Conservation (phyloP, 148 eudicot genomes). For the Arctostaphylos glauca region DNA sequence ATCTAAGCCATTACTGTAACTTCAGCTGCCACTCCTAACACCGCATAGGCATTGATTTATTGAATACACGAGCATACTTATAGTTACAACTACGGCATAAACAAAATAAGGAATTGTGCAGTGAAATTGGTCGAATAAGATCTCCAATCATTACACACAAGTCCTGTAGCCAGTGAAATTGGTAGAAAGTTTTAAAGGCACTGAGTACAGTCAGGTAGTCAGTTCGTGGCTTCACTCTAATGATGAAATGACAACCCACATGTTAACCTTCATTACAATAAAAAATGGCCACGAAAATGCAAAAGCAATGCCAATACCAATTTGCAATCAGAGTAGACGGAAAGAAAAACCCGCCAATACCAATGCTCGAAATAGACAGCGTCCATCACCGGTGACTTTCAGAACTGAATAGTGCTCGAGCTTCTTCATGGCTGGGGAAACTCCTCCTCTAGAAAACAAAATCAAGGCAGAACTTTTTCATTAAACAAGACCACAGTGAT, state of each 20-base stretch:
- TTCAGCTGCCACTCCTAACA: background rate
- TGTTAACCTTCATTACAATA: background rate
- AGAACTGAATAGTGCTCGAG: slow-evolving; percentile 67
- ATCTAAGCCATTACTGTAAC: background rate
- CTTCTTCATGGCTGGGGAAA: slow-evolving; percentile 59
- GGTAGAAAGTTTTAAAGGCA: background rate
- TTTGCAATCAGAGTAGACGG: background rate
- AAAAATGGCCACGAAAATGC: background rate
- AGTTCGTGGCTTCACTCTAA: background rate
- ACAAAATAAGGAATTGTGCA: background rate
- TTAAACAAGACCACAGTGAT: background rate
- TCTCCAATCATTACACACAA: background rate
- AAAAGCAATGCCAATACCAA: background rate
- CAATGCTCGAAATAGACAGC: slow-evolving; percentile 96
- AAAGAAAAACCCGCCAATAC: slow-evolving; percentile 33
- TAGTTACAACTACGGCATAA: background rate
- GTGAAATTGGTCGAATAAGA: background rate
- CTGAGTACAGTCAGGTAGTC: background rate
- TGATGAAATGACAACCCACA: background rate
- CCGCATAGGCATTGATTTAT: background rate
- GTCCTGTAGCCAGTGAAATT: background rate
- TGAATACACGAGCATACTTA: background rate
- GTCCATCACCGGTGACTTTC: slow-evolving; percentile 89
- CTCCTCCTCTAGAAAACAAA: slow-evolving; percentile 34
- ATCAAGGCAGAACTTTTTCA: background rate